Percentiles rank a stretch among this genome's conserved stretches.
Conservation (phyloP, 1,139 yeast genomes). For the Lodderomyces orthopsilosis region DNA sequence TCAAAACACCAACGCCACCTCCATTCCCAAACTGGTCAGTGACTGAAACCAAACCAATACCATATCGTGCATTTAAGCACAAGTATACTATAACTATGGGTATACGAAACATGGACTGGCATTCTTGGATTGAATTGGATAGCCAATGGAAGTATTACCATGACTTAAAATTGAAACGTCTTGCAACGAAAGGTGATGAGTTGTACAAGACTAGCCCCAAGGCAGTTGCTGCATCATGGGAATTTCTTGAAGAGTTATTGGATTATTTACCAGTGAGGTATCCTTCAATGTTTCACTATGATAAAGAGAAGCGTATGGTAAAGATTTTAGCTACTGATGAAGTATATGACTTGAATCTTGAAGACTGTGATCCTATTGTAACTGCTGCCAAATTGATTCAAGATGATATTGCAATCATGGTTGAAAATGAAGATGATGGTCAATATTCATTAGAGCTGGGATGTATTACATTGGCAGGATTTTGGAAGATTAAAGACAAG, state of each 20-base stretch:
- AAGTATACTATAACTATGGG: constrained; percentile 61
- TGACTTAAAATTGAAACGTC: constrained; percentile 47
- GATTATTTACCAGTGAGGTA: constrained; percentile 55
- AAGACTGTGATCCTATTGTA: constrained; percentile 48
- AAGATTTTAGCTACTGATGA: constrained; percentile 56
- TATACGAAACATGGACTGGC: constrained; percentile 57
- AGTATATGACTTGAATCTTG: constrained; percentile 18
- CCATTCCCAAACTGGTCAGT: constrained; percentile 51
- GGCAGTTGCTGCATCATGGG: constrained; percentile 57
- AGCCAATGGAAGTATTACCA: constrained; percentile 61
- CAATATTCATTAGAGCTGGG: constrained; percentile 57
- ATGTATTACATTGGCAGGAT: constrained; percentile 60
- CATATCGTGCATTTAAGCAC: constrained; percentile 62
- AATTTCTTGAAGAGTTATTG: constrained; percentile 52
- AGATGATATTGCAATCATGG: constrained; percentile 67
- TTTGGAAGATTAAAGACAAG: constrained; percentile 63
- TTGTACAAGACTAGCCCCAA: constrained; percentile 51
- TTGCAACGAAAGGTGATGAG: constrained; percentile 44
- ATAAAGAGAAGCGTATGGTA: constrained; percentile 45
- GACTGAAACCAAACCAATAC: constrained; percentile 50
- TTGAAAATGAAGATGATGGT: constrained; percentile 52
- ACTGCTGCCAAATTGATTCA: constrained; percentile 60
- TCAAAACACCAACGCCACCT: constrained; percentile 47
- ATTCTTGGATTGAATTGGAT: constrained; percentile 64
- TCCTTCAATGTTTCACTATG: constrained; percentile 50